Percentiles rank a stretch among this genome's conserved stretches.
These are phyloP conservation scores for Poterioochromonas sp. DNA, from an alignment of 352 stramenopile species.

Conservation along the genomic window DNA sequence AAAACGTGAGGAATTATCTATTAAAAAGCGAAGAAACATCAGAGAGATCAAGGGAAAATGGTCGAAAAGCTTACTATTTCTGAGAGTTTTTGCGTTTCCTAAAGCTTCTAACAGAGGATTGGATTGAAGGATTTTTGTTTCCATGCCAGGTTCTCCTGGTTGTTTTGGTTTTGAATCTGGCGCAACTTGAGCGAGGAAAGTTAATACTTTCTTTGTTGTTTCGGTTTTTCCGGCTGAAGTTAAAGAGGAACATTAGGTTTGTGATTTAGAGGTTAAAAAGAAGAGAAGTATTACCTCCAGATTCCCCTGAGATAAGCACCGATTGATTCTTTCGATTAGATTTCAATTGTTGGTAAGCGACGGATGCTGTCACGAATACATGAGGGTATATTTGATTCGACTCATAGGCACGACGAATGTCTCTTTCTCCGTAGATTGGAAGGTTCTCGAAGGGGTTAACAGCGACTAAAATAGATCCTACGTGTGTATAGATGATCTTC, in stretches of 20 bases:
- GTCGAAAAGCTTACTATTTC: conserved; percentile 75
- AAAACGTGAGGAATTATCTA: conserved; percentile 67
- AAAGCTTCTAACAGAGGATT: conserved; percentile 79
- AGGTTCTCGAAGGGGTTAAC: conserved; percentile 57
- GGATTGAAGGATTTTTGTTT: conserved; percentile 24
- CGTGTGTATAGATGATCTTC: conserved; percentile 82
- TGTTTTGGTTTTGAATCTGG: conserved; percentile 1
- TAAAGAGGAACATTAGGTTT: neutral
- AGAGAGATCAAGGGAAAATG: neutral
- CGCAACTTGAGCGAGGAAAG: neutral
- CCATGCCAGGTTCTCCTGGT: conserved; percentile 12
- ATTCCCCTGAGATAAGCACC: conserved; percentile 60
- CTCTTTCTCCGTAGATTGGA: conserved; percentile 43
- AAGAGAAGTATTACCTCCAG: conserved; percentile 41
- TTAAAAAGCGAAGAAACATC: conserved; percentile 8
- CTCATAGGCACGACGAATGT: conserved; percentile 43
- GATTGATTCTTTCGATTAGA: conserved; percentile 57
- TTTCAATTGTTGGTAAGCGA: conserved; percentile 42
- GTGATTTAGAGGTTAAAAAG: neutral
- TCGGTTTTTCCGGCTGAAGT: conserved; percentile 32
- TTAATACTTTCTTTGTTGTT: conserved; percentile 20
- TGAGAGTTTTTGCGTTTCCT: conserved; percentile 74
- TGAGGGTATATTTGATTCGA: conserved; percentile 50
- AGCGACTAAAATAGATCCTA: conserved; percentile 53
- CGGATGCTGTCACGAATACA: conserved; percentile 45